A percentile compares a stretch with the other conserved stretches of the same genome.
Conservation (phyloP, 176 grass and related monocot genomes). For the Rhipidocladum racemiflorum region DNA sequence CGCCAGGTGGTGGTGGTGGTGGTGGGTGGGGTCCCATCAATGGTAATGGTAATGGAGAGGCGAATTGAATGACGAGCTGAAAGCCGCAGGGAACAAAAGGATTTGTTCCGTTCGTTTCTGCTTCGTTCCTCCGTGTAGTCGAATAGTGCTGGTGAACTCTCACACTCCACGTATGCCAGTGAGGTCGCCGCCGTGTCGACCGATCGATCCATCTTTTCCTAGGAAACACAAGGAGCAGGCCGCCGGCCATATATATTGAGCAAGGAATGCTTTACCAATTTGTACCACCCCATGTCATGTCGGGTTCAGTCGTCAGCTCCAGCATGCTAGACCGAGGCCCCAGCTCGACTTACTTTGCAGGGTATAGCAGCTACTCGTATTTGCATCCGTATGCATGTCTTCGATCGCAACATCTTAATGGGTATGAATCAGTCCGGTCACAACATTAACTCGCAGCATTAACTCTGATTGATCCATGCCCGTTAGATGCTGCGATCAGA, state of each 20-base stretch:
- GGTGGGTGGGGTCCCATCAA: background rate
- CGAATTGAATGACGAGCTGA: background rate
- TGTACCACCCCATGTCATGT: background rate
- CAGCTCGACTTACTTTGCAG: background rate
- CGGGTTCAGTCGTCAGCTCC: background rate
- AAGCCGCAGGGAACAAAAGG: background rate
- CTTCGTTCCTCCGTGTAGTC: background rate
- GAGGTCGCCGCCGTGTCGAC: background rate
- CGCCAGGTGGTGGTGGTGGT: background rate
- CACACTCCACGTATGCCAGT: conserved; percentile 31
- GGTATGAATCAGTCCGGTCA: no score
- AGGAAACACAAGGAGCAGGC: background rate
- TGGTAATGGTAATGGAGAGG: background rate
- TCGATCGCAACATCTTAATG: no score
- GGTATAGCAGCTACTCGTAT: background rate
- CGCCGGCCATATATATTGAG: conserved; percentile 24
- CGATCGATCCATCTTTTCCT: conserved; percentile 6
- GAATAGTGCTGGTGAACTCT: background rate
- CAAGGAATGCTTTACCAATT: background rate
- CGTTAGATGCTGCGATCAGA: no score
- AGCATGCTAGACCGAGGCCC: background rate
- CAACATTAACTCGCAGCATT: no score
- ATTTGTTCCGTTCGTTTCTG: background rate
- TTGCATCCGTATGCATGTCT: background rate
- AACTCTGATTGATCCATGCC: no score